Evolutionary conservation across 2,329 filamentous ascomycete genomes (phyloP), one percentile per base, ranked within the genome.

Genomic region (Talaromyces rugulosus): DNA sequence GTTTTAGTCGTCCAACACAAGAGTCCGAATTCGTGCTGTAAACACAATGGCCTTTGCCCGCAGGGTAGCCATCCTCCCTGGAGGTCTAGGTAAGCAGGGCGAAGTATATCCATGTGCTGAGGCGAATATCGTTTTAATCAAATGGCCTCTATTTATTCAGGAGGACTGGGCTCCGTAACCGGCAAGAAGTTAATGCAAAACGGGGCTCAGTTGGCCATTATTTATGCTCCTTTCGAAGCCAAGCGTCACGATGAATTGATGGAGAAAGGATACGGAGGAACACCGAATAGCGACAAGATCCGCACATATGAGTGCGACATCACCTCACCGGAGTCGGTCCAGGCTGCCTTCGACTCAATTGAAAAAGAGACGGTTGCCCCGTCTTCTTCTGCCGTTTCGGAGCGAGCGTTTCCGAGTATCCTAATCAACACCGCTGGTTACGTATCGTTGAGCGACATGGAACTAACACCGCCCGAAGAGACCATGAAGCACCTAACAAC

Each of bases 151-250:
- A 11, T 30, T n/a, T 11, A 51, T 7, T 9, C 8, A 56, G 52
- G 52, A 3, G 80, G 80, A 4, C 72, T 82, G 2, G 80, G 79
- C 7, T 76, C 77, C 14, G 74, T 73, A 40, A 79, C 78, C 3
- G 80, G 77, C 51, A 69, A 74, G 57, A 72, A 77, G 16, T 70
- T 82, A 1, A 71, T 72, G 28, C 68, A 75, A 3, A 72, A 78
- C 63, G 79, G 79, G 5, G 77, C 78, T 5, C 73, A 69, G 12
- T 67, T 82, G 3, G 80, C 78, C 7, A 74, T 82, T 14, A 69
- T 82, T 0, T 81, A 81, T 58, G 80, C 80, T 0, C 79, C 79
- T 1, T 81, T 81, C 63, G 80, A 82, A 66, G 72, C 75, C 1
- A 60, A 69, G 34, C 71, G 72, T 8, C 73, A 74, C 18, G 68